Percentiles rank a stretch among this genome's conserved stretches.
Conservation (phyloP, 371 early-diverging fungal species). For the Syncephalastrum sp. region DNA sequence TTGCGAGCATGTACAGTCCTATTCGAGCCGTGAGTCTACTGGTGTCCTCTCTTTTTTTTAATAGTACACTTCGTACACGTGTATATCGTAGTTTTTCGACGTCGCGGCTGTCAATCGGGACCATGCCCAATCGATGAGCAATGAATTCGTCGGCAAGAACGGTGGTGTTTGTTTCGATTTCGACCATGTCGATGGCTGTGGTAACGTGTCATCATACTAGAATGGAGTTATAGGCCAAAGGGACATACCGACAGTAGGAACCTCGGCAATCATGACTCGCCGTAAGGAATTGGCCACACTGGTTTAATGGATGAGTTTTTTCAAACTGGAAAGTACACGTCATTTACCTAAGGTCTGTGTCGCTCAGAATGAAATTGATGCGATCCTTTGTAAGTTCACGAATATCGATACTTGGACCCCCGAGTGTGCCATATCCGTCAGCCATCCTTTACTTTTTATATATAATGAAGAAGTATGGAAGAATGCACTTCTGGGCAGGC, state of each 20-base stretch:
- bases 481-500: too few species aligned
- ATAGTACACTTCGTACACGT: conserved; percentile 44
- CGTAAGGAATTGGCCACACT: conserved; percentile 97
- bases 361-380: conserved; percentile 73
- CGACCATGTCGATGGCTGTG: conserved; percentile 97
- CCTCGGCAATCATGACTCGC: conserved; percentile 96
- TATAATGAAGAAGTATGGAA: too few species aligned
- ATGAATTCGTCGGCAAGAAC: conserved; percentile 98
- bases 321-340: not conserved
- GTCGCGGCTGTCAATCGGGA: conserved; percentile 85
- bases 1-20: conserved; percentile 90
- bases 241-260: conserved; percentile 88
- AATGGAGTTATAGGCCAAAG: not conserved
- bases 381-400: conserved; percentile 67
- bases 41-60: not conserved
- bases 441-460: too few species aligned
- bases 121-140: conserved; percentile 98
- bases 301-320: conserved; percentile 1
- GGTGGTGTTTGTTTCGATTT: conserved; percentile 94
- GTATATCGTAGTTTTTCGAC: conserved; percentile 84
- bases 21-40: not conserved
- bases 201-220: not conserved
- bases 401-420: conserved; percentile 73
- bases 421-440: conserved; percentile 32
- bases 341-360: conserved; percentile 73